Conservation (phyloP, 345 rosid genomes). For the Gynandropsis gynandra region DNA sequence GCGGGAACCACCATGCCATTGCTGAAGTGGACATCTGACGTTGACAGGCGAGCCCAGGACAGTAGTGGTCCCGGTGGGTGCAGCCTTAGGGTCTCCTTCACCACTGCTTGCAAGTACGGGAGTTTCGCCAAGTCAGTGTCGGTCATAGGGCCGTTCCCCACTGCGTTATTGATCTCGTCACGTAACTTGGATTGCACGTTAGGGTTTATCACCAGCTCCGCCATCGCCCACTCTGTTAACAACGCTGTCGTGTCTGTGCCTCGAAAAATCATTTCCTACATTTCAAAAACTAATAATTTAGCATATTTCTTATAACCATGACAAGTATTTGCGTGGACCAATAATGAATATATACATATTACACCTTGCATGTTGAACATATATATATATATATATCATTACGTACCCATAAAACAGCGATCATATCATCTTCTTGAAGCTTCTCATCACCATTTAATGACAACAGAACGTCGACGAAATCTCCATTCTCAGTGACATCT, state of each 20-base stretch:
- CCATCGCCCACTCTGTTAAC: conserved; percentile 88
- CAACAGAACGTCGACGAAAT: conserved; percentile 76
- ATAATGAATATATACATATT: conserved; percentile 2
- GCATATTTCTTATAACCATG: too few relatives aligned
- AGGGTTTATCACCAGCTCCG: conserved; percentile 66
- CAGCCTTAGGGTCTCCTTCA: conserved; percentile 61
- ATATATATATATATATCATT: conserved; percentile 15
- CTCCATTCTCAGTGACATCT: conserved; percentile 31
- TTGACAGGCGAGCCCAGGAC: conserved; percentile 88
- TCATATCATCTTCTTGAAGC: conserved; percentile 72
- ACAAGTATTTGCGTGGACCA: not conserved
- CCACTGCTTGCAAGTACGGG: conserved; percentile 67
- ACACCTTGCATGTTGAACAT: conserved; percentile 22
- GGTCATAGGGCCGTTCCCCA: conserved; percentile 18
- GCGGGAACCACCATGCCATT: conserved; percentile 76
- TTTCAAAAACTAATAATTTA: not conserved
- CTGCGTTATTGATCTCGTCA: conserved; percentile 29
- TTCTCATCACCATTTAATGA: conserved; percentile 67
- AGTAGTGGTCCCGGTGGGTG: conserved; percentile 95
- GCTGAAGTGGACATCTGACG: conserved; percentile 65
- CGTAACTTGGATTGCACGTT: conserved; percentile 49
- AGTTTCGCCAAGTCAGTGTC: conserved; percentile 51
- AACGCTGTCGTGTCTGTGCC: conserved; percentile 89
- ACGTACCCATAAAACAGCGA: conserved; percentile 83
- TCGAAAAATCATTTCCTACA: conserved; percentile 84